Base-by-base conservation (phyloP, 108 stramenopile genomes). In the Nitzschia sp. region DNA sequence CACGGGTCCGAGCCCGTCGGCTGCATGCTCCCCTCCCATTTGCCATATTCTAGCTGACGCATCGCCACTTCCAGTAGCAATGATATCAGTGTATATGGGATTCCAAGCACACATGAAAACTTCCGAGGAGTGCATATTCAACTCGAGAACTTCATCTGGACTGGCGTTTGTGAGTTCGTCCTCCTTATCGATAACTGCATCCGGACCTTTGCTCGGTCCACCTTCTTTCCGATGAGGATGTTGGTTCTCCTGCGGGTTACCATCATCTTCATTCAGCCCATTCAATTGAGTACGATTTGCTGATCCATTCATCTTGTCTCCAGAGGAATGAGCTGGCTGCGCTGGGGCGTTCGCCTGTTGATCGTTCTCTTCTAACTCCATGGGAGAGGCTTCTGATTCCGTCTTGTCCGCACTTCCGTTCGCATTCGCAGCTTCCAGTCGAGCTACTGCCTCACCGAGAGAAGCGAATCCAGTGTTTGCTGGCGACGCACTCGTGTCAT, bases 101-200 rank as follows among this genome's bases (percentile, higher is more conserved):
- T 97, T 98, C 97, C 97, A 98, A 4, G 93, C 94, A 62, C 95
- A 96, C 94, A 97, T 97, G 83, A 97, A 97, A 3, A 98, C 97
- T 77, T 98, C 96, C 0, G 91, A 92, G 1, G 86, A 79, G 68
- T 96, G 94, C 75, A 88, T 84, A 34, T 86, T 81, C 41, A 96
- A 69, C 35, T 85, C 86, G 45, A 92, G 76, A 57, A 92, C 86
- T 41, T 91, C 83, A 3, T 5, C 47, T 5, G 65, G 72, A n/a
- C 55, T 62, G 32, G 85, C 83, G 46, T 70, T 69, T n/a, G 89
- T 92, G 1, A 57, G 22, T 48, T 76, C 62, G 61, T 95, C 91
- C 73, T 88, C 87, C 66, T 59, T 58, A 27, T 65, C 72, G 33
- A 73, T 73, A 15, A 58, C 45, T 13, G 63, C 64, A 38, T 66